Evolutionary conservation across 805 yeast species (phyloP), one percentile per base, ranked within the genome.

Genomic region (Cyberlindnera petersonii): DNA sequence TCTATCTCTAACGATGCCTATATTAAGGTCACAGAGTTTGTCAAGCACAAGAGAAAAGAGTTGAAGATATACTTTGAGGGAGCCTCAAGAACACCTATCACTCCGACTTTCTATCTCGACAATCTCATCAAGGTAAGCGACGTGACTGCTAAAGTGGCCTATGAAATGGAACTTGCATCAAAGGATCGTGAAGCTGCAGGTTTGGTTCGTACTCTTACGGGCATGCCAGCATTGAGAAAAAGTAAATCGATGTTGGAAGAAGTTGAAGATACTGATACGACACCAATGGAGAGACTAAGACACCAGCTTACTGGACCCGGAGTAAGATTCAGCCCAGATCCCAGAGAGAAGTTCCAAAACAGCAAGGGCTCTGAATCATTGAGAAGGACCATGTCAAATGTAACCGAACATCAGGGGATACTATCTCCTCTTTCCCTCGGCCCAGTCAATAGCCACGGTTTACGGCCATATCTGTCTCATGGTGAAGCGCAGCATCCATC

Each of bases 161-260:
- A 33, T 9, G 43, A 48, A 14, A 39, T 59, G 30, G 45, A 48
- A 15, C 63, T 59, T 28, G 60, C 63, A n/a, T 68, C 69, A 4
- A 52, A 46, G 59, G 11, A 27, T 20, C 28, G 39, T 7, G 66
- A 62, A 35, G 63, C 66, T 13, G 69, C 68, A 0, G 61, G 60
- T 26, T 45, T 69, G 15, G 69, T 71, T 21, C 56, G 74, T 23
- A 56, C 67, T 0, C 47, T 69, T 18, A 69, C 75, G 0, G 74
- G 71, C 8, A 19, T 50, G 62, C 57, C 59, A 3, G 36, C 40
- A 14, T 21, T 54, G 4, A 41, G 39, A 21, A 51, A 47, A 26
- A 38, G 39, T 3, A 53, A 47, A 35, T 56, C 60, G 8, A 49
- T 56, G 56, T 38, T 56, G 36, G 59, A 54, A 39, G 55, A 46